phyloP scores from a whole-genome alignment of 495 filamentous ascomycete genomes.

The Podospora pseudopauciseta region DNA sequence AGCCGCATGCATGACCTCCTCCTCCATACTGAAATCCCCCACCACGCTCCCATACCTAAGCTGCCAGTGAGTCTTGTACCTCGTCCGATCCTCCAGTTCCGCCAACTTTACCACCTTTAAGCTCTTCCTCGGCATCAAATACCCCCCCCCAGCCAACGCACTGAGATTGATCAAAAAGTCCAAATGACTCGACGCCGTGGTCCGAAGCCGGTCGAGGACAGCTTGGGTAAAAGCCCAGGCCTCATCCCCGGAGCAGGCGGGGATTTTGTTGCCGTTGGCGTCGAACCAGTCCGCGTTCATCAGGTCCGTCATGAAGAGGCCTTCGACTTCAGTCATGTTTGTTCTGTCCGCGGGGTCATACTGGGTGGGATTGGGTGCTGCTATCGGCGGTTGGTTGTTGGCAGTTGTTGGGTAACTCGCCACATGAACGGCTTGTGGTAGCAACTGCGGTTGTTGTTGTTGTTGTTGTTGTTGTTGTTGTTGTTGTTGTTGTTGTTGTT shows the following conservation, averaged over 20 bases:
- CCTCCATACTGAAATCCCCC: slow-evolving; percentile 46
- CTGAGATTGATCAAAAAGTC: slow-evolving; percentile 53
- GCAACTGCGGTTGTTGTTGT: slow-evolving; percentile 13
- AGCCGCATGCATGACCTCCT: slow-evolving; percentile 40
- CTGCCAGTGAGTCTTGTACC: slow-evolving; percentile 46
- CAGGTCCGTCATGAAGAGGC: slow-evolving; percentile 43
- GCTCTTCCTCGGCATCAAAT: slow-evolving; percentile 37
- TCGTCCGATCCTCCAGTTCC: slow-evolving; percentile 28
- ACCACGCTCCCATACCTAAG: slow-evolving; percentile 42
- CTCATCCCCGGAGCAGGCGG: slow-evolving; percentile 44
- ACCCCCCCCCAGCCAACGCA: slow-evolving; percentile 46
- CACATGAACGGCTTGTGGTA: background rate
- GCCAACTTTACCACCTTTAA: slow-evolving; percentile 37
- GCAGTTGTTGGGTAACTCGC: background rate
- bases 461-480: background rate
- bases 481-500: slow-evolving; percentile 9
- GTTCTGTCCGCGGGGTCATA: slow-evolving; percentile 39
- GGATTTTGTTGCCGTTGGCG: slow-evolving; percentile 29
- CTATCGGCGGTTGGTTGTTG: slow-evolving; percentile 12
- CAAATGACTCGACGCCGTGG: slow-evolving; percentile 40
- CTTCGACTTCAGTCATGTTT: slow-evolving; percentile 46
- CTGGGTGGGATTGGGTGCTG: slow-evolving; percentile 12
- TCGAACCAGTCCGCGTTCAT: slow-evolving; percentile 45
- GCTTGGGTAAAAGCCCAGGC: slow-evolving; percentile 43
- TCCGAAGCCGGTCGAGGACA: slow-evolving; percentile 44